Conservation (phyloP, 2,329 filamentous ascomycete species). For the Epichloe bromicola region DNA sequence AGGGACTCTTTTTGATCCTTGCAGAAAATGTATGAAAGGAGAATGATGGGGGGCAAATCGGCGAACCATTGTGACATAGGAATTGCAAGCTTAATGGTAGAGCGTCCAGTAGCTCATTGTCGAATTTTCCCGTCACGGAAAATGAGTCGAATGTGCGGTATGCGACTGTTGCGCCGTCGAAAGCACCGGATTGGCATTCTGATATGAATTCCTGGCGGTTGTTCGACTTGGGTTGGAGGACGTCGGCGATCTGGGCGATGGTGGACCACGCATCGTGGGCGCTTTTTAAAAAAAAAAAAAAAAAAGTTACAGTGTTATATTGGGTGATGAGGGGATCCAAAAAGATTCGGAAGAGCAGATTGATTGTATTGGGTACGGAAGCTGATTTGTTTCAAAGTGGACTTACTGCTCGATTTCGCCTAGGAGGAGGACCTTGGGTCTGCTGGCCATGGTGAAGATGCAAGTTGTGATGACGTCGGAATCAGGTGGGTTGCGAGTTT, state of each 20-base stretch:
- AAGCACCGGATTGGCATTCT: constrained; percentile 50
- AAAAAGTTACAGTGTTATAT: too few relatives aligned
- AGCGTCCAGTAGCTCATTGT: constrained; percentile 52
- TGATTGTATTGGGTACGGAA: too few relatives aligned
- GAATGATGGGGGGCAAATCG: neutral
- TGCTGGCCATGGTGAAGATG: constrained; percentile 12
- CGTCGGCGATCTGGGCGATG: constrained; percentile 48
- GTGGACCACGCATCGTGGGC: constrained; percentile 52
- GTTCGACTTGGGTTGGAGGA: constrained; percentile 47
- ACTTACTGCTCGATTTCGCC: constrained; percentile 27
- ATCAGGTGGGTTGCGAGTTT: too few relatives aligned
- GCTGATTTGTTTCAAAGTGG: too few relatives aligned
- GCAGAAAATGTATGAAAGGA: neutral
- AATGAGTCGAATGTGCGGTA: constrained; percentile 61
- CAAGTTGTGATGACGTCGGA: too few relatives aligned
- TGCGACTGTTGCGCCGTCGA: constrained; percentile 51
- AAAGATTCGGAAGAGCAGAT: too few relatives aligned
- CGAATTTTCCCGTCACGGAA: constrained; percentile 52
- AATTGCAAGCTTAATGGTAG: constrained; percentile 42
- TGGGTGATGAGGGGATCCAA: too few relatives aligned
- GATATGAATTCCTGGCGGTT: constrained; percentile 54
- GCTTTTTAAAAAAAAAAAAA: constrained; percentile 22
- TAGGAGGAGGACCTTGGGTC: constrained; percentile 26
- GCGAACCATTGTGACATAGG: constrained; percentile 46
- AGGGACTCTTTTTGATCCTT: neutral